Evolutionary conservation across 768 basidiomycete species (phyloP).

Genomic region (Leccinellum luteum): DNA sequence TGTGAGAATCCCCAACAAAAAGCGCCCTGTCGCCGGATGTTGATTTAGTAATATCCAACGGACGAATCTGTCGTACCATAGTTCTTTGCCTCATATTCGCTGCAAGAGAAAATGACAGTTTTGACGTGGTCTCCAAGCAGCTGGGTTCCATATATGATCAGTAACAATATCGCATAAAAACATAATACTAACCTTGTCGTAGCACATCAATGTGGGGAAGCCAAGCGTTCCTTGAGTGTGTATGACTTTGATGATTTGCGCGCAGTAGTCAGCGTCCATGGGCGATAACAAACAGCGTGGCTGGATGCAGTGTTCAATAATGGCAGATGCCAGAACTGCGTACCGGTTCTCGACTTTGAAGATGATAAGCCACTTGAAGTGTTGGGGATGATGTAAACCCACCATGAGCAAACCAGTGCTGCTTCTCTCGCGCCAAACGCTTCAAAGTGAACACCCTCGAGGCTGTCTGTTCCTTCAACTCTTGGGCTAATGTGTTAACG

Average conservation of each 20-base stretch:
- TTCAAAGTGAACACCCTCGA: slow-evolving; percentile 74
- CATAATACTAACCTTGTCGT: slow-evolving; percentile 61
- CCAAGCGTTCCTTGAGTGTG: slow-evolving; percentile 87
- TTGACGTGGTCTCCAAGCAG: slow-evolving; percentile 83
- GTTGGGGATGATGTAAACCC: slow-evolving; percentile 1
- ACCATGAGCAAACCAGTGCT: slow-evolving; percentile 80
- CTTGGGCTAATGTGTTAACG: slow-evolving; percentile 57
- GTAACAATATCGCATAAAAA: background rate
- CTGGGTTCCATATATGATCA: slow-evolving; percentile 38
- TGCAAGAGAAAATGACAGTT: slow-evolving; percentile 86
- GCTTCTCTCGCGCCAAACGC: slow-evolving; percentile 73
- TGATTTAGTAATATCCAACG: background rate
- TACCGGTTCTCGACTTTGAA: slow-evolving; percentile 36
- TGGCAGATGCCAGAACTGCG: slow-evolving; percentile 50
- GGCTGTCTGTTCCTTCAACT: slow-evolving; percentile 73
- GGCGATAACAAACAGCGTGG: slow-evolving; percentile 92
- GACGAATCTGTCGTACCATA: slow-evolving; percentile 55
- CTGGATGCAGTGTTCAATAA: slow-evolving; percentile 90
- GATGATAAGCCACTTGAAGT: slow-evolving; percentile 7
- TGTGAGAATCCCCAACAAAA: slow-evolving; percentile 72
- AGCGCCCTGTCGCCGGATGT: slow-evolving; percentile 60
- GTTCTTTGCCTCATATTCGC: slow-evolving; percentile 94
- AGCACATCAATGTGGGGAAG: slow-evolving; percentile 83
- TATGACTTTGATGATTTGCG: slow-evolving; percentile 84
- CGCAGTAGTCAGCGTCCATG: slow-evolving; percentile 94